Evolutionary conservation across 2,329 filamentous ascomycete species (phyloP).

Genomic region (Fusarium compactum): DNA sequence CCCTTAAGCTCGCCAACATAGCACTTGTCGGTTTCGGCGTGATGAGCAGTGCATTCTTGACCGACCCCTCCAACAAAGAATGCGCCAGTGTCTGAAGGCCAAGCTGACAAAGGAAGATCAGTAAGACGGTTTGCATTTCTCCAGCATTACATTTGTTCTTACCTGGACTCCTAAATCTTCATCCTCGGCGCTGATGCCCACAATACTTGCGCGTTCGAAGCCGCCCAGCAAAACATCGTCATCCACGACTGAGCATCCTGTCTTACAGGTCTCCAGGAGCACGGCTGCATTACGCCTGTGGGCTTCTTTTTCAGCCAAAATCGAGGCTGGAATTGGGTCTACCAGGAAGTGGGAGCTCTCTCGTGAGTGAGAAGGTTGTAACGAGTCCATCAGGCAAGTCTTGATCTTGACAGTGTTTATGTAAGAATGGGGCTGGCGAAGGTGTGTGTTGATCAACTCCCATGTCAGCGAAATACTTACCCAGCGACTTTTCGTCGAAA

Average conservation of each 20-base stretch:
- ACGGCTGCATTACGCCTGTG: conserved; percentile 50
- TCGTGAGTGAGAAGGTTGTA: conserved; percentile 50
- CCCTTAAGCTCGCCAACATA: conserved; percentile 57
- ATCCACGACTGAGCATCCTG: conserved; percentile 64
- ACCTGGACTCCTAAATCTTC: conserved; percentile 62
- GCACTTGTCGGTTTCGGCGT: conserved; percentile 60
- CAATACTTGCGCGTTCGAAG: conserved; percentile 63
- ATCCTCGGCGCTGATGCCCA: conserved; percentile 67
- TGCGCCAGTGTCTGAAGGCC: conserved; percentile 62
- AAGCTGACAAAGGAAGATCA: conserved; percentile 51
- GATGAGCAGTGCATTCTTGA: conserved; percentile 57
- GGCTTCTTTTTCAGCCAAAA: conserved; percentile 56
- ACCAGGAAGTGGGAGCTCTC: conserved; percentile 60
- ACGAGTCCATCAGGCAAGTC: conserved; percentile 2
- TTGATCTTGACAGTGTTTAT: neutral
- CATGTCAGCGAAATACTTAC: neutral
- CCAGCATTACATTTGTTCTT: conserved; percentile 33
- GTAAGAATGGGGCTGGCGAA: conserved; percentile 1
- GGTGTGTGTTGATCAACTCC: neutral
- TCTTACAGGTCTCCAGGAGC: conserved; percentile 51
- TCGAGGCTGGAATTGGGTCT: conserved; percentile 60
- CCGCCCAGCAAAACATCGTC: conserved; percentile 61
- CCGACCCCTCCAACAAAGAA: conserved; percentile 50
- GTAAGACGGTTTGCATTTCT: neutral
- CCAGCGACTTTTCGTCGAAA: neutral